These are phyloP conservation scores for Coemansia sp. DNA, from an alignment of 192 early-diverging fungal genomes.

Conservation along the genomic window DNA sequence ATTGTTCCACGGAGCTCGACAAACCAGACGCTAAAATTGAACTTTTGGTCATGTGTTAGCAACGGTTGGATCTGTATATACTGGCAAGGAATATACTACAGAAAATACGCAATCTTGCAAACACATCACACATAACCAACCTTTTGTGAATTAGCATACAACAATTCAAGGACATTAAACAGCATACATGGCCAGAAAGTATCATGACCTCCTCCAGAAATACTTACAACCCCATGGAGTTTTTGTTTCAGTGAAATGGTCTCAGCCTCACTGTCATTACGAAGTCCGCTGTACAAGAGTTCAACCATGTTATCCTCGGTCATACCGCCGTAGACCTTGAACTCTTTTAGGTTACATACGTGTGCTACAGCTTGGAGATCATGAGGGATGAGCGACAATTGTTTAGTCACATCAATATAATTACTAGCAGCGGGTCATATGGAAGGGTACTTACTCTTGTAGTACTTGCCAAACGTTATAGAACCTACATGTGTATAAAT, in stretches of 20 bases:
- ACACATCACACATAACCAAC: background rate
- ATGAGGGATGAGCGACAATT: background rate
- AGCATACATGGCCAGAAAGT: no score
- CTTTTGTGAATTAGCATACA: background rate
- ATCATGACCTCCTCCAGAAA: background rate
- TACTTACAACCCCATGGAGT: constrained; percentile 64
- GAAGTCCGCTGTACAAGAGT: constrained; percentile 68
- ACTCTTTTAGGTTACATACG: constrained; percentile 96
- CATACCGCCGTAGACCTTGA: constrained; percentile 91
- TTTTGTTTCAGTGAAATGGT: constrained; percentile 81
- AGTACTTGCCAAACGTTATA: constrained; percentile 96
- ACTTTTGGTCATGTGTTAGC: constrained; percentile 86
- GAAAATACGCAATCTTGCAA: background rate
- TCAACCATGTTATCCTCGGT: constrained; percentile 82
- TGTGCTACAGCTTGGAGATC: constrained; percentile 55
- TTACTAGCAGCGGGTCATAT: background rate
- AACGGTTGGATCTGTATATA: constrained; percentile 94
- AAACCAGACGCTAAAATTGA: constrained; percentile 96
- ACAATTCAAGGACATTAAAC: background rate
- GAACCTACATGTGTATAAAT: constrained; percentile 27
- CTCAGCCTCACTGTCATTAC: constrained; percentile 79
- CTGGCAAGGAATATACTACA: constrained; percentile 78
- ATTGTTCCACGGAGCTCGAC: constrained; percentile 80
- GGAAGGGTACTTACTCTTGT: constrained; percentile 47
- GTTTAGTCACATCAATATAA: background rate